Evolutionary conservation across 148 eudicot species (phyloP).

Genomic region (Limonium bicolor): DNA sequence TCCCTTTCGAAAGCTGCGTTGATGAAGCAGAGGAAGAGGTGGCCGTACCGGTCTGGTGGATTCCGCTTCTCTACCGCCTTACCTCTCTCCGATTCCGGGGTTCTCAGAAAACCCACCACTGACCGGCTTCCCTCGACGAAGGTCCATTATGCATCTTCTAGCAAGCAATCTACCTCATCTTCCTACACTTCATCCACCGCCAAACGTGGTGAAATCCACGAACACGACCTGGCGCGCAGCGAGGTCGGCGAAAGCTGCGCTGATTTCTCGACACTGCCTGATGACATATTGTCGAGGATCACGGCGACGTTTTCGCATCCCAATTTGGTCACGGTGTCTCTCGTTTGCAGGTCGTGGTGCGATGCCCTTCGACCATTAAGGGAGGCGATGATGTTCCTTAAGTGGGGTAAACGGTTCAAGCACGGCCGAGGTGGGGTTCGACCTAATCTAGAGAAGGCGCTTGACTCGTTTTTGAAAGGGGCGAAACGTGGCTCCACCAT

Average conservation of each 20-base stretch:
- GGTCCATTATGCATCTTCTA: too few species aligned
- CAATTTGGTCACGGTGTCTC: constrained; percentile 36
- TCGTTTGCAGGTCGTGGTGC: constrained; percentile 62
- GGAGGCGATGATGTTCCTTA: constrained; percentile 57
- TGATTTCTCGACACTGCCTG: constrained; percentile 39
- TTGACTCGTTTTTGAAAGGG: constrained; percentile 63
- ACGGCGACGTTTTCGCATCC: constrained; percentile 34
- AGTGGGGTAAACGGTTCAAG: constrained; percentile 75
- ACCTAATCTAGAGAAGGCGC: constrained; percentile 35
- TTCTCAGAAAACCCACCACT: not conserved
- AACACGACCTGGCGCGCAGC: not conserved
- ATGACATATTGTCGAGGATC: constrained; percentile 42
- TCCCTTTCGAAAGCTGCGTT: too few species aligned
- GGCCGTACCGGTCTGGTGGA: constrained; percentile 1
- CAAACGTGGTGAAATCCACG: too few species aligned
- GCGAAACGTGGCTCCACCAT: constrained; percentile 73
- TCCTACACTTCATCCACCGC: too few species aligned
- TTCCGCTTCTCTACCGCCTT: constrained; percentile 4
- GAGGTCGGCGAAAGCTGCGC: not conserved
- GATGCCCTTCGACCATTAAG: constrained; percentile 55
- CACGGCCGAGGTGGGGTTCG: constrained; percentile 71
- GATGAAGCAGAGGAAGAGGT: not conserved
- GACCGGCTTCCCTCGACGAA: not conserved
- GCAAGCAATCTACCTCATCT: too few species aligned
- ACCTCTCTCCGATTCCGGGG: not conserved